Base-by-base conservation (phyloP, 305 asterid species). In the Rubia occidens region DNA sequence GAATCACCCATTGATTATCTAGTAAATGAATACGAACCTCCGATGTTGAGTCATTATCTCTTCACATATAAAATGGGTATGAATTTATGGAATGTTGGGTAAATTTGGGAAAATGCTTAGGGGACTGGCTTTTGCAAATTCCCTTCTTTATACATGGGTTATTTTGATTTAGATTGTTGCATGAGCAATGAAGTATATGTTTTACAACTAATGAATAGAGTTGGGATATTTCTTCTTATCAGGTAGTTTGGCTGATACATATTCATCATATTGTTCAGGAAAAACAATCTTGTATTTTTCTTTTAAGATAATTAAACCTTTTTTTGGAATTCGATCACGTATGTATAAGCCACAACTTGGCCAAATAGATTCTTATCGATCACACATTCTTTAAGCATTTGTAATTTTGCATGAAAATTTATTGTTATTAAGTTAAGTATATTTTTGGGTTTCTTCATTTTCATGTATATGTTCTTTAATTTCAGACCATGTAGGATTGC, bases 101-200 rank as follows among this genome's bases (percentile, higher is more conserved):
- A 3, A 20, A 11, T 1, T 20, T 59, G 21, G 4, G 2, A 11
- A 44, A 66, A 17, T 14, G 9, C 9, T 47, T 45, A 0, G 71
- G 39, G 26, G 6, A 47, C 2, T 45, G 60, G 5, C 49, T 67
- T 1, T 49, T 20, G 13, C 71, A 67, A 2, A 14, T 7, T 1
- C 71, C 60, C 20, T 47, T 17, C 6, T 3, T 14, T 60, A 67
- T 67, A 40, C 71, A 67, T 7, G 71, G 60, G 5, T 24, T 39
- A 18, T 67, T 1, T 9, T 17, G 45, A 0, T 39, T 42, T 21
- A 55, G 10, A 0, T 35, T 8, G 0, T 67, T 67, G 14, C 74
- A 70, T 1, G 67, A 67, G 0, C 67, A 56, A 55, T 70, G 67
- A 3, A 70, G 11, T 67, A 69, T 69, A 7, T 35, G 51, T 1